Conservation (phyloP, 2,329 filamentous ascomycete genomes). For the Colletotrichum eleusines region DNA sequence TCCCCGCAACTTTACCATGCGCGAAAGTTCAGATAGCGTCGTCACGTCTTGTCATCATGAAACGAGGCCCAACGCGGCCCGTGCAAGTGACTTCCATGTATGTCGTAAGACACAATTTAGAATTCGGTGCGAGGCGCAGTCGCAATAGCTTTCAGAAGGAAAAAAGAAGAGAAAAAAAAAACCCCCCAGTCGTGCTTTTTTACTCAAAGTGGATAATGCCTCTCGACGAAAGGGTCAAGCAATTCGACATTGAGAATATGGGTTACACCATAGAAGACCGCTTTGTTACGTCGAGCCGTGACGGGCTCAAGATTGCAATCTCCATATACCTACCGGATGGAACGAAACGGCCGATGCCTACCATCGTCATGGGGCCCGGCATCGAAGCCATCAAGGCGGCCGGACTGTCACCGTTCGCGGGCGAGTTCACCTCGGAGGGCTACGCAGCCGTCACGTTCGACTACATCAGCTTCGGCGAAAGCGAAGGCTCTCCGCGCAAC, state of each 20-base stretch:
- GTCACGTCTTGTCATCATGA: slow-evolving; percentile 11
- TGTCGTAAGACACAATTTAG: background rate
- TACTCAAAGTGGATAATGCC: background rate
- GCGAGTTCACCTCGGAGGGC: slow-evolving; percentile 27
- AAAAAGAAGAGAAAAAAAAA: no score
- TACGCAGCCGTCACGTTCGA: slow-evolving; percentile 34
- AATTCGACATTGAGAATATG: background rate
- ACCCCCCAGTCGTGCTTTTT: background rate
- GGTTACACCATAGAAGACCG: slow-evolving; percentile 33
- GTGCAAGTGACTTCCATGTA: background rate
- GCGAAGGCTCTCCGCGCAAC: slow-evolving; percentile 30
- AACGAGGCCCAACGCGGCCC: slow-evolving; percentile 13
- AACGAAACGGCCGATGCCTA: background rate
- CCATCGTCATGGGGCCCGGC: slow-evolving; percentile 32
- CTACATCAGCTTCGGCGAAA: slow-evolving; percentile 35
- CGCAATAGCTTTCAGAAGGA: background rate
- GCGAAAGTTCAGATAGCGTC: slow-evolving; percentile 23
- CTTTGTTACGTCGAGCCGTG: slow-evolving; percentile 25
- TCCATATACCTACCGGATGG: slow-evolving; percentile 37
- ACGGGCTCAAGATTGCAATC: slow-evolving; percentile 21
- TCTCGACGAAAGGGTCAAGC: background rate
- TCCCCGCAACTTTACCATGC: slow-evolving; percentile 26
- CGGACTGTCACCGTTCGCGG: slow-evolving; percentile 25
- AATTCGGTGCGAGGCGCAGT: background rate
- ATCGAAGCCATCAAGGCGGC: slow-evolving; percentile 37